Evolutionary conservation across 1,284 basidiomycete genomes (phyloP), one percentile per base, ranked within the genome.

Genomic region (Rhodotorula sp.): DNA sequence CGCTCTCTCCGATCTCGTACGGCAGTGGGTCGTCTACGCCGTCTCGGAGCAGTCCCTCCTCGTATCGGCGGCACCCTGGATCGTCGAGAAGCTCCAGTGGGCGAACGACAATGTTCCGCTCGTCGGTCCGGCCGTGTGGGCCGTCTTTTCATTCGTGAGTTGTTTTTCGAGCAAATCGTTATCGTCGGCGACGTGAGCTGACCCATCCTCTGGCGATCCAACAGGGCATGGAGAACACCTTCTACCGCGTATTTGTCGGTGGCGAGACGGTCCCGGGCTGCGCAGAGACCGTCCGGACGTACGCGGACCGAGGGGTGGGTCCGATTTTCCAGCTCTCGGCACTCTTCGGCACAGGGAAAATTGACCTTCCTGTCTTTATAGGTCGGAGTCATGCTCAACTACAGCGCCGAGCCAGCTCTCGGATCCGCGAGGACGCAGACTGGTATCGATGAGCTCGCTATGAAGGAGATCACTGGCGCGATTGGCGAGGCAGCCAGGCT

Each of bases 351-450:
- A n/a, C 59, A 7, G 17, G 17, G 18, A 18, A 5, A 10, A 10
- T 60, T 68, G 29, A 62, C 54, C 44, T 68, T 56, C 12, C 26
- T 26, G 26, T n/a, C 12, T 33, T 18, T 8, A 20, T 37, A 75
- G 69, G 53, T 76, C 56, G 76, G 76, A 26, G 72, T 75, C n/a
- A 68, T 78, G 67, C 69, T 79, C 59, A 77, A 76, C 62, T 79
- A 78, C 67, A 72, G 69, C 15, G 78, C 76, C 4, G 78, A 79
- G 61, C 76, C 77, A 0, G 65, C 73, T 0, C 71, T 75, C 56
- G 72, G 74, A 12, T 24, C 64, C 5, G 61, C 66, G 10, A 64
- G 66, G 58, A 42, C 62, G 2, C 45, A 51, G n/a, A 68, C 51
- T 1, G 70, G 71, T 22, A 62, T 71, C 51, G 58, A 71, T 55